Base-by-base conservation (phyloP, 2,329 filamentous ascomycete genomes). In the Gyromitra esculenta region DNA sequence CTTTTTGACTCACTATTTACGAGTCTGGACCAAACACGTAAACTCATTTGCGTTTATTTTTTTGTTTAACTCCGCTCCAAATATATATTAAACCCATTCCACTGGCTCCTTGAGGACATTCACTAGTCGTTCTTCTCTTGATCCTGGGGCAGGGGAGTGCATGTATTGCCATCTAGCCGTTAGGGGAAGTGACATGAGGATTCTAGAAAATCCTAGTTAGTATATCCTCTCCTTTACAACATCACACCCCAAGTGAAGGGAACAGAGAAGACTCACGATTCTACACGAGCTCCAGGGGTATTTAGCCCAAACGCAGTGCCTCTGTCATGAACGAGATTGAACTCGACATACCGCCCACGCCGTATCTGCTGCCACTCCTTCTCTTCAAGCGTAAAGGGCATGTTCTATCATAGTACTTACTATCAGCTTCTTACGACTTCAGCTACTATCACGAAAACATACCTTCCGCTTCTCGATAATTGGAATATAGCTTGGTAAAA, bases 361-460 rank as follows among this genome's bases (percentile, higher is more conserved):
- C 96, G 89, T 78, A 99, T 87, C 86, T 98, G 96, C 85, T 99
- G 96, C 96, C 96, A 99, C 79, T 92, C 89, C 86, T 97, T 97
- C 85, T 97, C 92, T 80, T 90, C 87, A 62, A 91, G 91, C 0
- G 90, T 94, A 81, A 90, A 99, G 0, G 92, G 90, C 93, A 97
- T 94, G 81, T 97, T 78, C 78, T 79, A 31, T 59, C 7, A 50
- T 54, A 70, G 15, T 15, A 13, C 11, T 6, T 18, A 13, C 11
- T 8, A 48, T 65, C 25, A 50, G 37, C 50, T 8, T 25, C 25
- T 50, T 7, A 21, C 11, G 21, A n/a, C 66, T n/a, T 11, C 2
- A 39, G 35, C 2, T 2, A 3, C 15, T 8, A 50, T 25, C 1
- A 11, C 21, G 41, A 64, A 35, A 72, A 63, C 74, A 66, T 60